Evolutionary conservation across 163 green algal species (phyloP).

Genomic region (Smithsoniella earleae): DNA sequence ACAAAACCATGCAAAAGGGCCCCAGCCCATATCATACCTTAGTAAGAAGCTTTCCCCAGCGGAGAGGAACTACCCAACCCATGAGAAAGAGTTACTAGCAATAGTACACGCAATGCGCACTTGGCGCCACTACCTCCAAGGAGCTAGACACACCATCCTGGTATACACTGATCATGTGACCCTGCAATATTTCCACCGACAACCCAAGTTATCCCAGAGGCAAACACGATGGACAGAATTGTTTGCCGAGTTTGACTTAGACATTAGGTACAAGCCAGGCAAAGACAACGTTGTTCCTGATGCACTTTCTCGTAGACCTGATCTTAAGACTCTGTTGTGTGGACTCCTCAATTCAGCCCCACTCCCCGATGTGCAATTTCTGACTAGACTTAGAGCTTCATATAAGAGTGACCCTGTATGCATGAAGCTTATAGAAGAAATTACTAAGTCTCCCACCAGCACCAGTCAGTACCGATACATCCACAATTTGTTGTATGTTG

Average conservation of each 20-base stretch:
- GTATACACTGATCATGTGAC: conserved; percentile 45
- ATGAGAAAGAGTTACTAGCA: conserved; percentile 41
- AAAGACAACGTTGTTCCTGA: conserved; percentile 40
- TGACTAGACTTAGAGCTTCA: not conserved
- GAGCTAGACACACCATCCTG: conserved; percentile 30
- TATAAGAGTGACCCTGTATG: not conserved
- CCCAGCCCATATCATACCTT: conserved; percentile 37
- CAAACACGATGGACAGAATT: conserved; percentile 39
- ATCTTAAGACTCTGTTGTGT: not conserved
- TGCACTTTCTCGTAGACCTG: conserved; percentile 36
- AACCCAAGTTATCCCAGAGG: conserved; percentile 35
- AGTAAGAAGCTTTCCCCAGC: conserved; percentile 34
- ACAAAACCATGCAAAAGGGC: conserved; percentile 34
- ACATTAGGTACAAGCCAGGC: conserved; percentile 36
- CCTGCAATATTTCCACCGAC: conserved; percentile 38
- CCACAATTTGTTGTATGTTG: not conserved
- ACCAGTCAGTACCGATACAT: not conserved
- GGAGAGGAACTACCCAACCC: conserved; percentile 40
- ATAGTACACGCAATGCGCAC: conserved; percentile 34
- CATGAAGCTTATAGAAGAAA: conserved; percentile 23
- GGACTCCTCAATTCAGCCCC: not conserved
- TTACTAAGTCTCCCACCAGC: not conserved
- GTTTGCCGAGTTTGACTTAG: conserved; percentile 25
- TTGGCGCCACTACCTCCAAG: conserved; percentile 37
- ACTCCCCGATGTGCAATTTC: not conserved